These are phyloP conservation scores for Lactarius akahatsu DNA, from an alignment of 768 basidiomycete genomes.

Conservation along the genomic window DNA sequence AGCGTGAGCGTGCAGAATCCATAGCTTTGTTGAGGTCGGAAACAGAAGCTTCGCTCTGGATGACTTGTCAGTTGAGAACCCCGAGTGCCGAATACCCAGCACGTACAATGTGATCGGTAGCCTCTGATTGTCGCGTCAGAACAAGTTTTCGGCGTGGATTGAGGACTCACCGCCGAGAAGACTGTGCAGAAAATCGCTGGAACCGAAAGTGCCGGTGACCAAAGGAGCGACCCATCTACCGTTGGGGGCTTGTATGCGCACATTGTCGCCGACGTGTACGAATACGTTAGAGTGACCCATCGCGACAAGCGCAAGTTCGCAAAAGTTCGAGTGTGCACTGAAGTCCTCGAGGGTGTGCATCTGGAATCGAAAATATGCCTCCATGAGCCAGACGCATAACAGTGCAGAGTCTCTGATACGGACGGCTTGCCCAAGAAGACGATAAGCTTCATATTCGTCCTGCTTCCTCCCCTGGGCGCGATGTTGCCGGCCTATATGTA, in stretches of 20 bases:
- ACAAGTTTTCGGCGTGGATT: background rate
- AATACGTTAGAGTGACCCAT: slow-evolving; percentile 80
- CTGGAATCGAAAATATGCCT: slow-evolving; percentile 36
- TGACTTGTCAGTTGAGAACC: background rate
- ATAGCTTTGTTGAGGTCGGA: slow-evolving; percentile 81
- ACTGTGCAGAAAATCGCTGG: slow-evolving; percentile 76
- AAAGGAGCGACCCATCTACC: slow-evolving; percentile 77
- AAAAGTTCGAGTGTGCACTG: slow-evolving; percentile 87
- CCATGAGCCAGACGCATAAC: background rate
- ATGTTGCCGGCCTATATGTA: slow-evolving; percentile 70
- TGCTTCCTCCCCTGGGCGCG: slow-evolving; percentile 56
- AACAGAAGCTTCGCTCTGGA: slow-evolving; percentile 66
- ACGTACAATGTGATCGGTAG: slow-evolving; percentile 60
- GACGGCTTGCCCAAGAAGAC: slow-evolving; percentile 72
- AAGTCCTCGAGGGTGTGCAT: slow-evolving; percentile 86
- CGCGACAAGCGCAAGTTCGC: slow-evolving; percentile 73
- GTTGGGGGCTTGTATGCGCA: slow-evolving; percentile 69
- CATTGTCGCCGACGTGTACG: slow-evolving; percentile 80
- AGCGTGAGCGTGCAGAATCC: slow-evolving; percentile 58
- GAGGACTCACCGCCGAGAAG: slow-evolving; percentile 61
- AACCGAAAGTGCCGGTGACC: slow-evolving; percentile 81
- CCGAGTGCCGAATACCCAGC: background rate
- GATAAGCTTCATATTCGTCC: slow-evolving; percentile 76
- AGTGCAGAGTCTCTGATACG: background rate
- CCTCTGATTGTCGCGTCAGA: slow-evolving; percentile 42